Evolutionary conservation across 768 basidiomycete species (phyloP).

Genomic region (Boletus pseudopeckii): DNA sequence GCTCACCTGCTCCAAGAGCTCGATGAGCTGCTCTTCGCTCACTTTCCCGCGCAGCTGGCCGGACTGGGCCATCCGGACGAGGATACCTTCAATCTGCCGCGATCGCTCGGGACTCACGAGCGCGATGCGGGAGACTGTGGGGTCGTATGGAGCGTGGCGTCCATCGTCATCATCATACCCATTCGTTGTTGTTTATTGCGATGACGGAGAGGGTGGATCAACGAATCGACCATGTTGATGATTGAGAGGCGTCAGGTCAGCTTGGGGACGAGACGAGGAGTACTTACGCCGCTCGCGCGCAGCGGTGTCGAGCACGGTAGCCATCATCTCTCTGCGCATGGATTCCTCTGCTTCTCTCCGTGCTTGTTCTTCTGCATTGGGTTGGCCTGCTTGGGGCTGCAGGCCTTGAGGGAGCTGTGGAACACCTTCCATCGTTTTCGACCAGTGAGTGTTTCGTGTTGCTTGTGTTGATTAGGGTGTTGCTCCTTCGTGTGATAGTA

Average conservation of each 20-base stretch:
- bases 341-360: slow-evolving; percentile 68
- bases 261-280: background rate
- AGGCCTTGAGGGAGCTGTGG: slow-evolving; percentile 27
- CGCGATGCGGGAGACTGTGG: slow-evolving; percentile 77
- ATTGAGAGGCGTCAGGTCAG: background rate
- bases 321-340: slow-evolving; percentile 71
- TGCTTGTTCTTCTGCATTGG: slow-evolving; percentile 49
- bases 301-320: slow-evolving; percentile 70
- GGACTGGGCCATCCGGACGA: slow-evolving; percentile 78
- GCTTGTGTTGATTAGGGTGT: background rate
- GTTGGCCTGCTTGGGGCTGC: slow-evolving; percentile 39
- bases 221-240: background rate
- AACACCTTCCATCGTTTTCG: slow-evolving; percentile 23
- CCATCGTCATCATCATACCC: background rate
- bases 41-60: slow-evolving; percentile 79
- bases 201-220: background rate
- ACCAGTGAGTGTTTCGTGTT: background rate
- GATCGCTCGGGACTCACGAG: slow-evolving; percentile 83
- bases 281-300: slow-evolving; percentile 77
- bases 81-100: slow-evolving; percentile 72
- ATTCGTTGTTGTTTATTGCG: background rate
- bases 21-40: slow-evolving; percentile 78
- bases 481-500: background rate
- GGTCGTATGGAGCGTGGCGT: background rate
- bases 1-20: slow-evolving; percentile 77